Percentiles rank a stretch among this genome's conserved stretches.
phyloP scores from a whole-genome alignment of 176 grass and related monocot genomes.

The Tillandsia leiboldiana region DNA sequence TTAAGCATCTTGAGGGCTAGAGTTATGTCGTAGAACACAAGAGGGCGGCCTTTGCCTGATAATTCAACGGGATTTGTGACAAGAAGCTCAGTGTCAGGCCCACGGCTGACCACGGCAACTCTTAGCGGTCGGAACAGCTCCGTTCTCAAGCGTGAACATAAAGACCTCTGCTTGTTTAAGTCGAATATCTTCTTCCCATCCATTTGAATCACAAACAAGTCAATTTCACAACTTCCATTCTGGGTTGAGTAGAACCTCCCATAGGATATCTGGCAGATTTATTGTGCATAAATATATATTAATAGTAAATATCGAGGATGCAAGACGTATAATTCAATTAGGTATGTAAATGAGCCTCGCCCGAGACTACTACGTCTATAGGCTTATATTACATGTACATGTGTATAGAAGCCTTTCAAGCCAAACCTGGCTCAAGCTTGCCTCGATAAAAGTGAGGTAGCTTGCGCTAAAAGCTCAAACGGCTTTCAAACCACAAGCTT shows the following conservation, averaged over 20 bases:
- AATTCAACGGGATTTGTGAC: slow-evolving; percentile 13
- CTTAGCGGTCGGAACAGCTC: not conserved
- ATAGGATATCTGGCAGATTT: slow-evolving; percentile 3
- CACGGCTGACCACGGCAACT: slow-evolving; percentile 11
- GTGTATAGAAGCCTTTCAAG: too few relatives aligned
- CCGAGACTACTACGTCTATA: too few relatives aligned
- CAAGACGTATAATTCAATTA: too few relatives aligned
- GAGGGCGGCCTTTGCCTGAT: slow-evolving; percentile 13
- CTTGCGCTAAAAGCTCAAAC: too few relatives aligned
- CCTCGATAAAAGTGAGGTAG: too few relatives aligned
- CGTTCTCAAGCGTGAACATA: slow-evolving; percentile 11
- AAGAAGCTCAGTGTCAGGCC: slow-evolving; percentile 10
- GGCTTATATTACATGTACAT: too few relatives aligned
- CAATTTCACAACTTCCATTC: slow-evolving; percentile 8
- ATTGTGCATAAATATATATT: too few relatives aligned
- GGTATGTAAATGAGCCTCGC: too few relatives aligned
- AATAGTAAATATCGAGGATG: too few relatives aligned
- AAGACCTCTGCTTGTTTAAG: not conserved
- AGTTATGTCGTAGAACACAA: slow-evolving; percentile 23
- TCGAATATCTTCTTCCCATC: slow-evolving; percentile 20
- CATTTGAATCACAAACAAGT: slow-evolving; percentile 19
- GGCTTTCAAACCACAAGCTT: too few relatives aligned
- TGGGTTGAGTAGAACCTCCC: slow-evolving; percentile 5
- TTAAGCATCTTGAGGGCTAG: slow-evolving; percentile 13
- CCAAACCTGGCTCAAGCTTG: too few relatives aligned